Evolutionary conservation across 805 yeast genomes (phyloP).

Genomic region (Ogataea trehalophila): DNA sequence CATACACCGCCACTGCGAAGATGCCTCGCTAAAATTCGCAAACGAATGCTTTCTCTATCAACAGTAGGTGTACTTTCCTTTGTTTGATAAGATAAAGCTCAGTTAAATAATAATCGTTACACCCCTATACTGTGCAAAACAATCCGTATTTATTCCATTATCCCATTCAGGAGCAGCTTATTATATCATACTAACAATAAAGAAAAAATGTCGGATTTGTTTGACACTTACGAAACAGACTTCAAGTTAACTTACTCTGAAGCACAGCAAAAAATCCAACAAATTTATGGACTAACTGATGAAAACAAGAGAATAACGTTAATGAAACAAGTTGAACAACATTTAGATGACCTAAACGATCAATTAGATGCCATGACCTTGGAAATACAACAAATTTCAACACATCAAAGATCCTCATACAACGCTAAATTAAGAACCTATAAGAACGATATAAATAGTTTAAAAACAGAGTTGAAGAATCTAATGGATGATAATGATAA

Average conservation of each 20-base stretch:
- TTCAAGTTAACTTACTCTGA: constrained; percentile 66
- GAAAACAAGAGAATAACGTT: constrained; percentile 47
- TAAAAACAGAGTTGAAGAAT: constrained; percentile 51
- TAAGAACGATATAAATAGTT: constrained; percentile 50
- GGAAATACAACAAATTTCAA: constrained; percentile 82
- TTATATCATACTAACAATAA: not conserved
- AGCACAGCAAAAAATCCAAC: constrained; percentile 58
- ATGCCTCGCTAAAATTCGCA: too few relatives aligned
- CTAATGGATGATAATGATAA: constrained; percentile 70
- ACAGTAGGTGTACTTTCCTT: too few relatives aligned
- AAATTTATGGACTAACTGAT: constrained; percentile 42
- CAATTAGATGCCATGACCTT: constrained; percentile 81
- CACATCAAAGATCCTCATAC: constrained; percentile 60
- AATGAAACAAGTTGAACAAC: constrained; percentile 55
- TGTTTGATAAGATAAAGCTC: too few relatives aligned
- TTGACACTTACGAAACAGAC: constrained; percentile 64
- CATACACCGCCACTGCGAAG: too few relatives aligned
- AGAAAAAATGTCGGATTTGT: constrained; percentile 42
- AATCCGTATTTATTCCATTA: too few relatives aligned
- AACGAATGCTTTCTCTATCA: too few relatives aligned
- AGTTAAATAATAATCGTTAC: too few relatives aligned
- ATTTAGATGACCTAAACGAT: constrained; percentile 78
- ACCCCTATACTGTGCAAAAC: too few relatives aligned
- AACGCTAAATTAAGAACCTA: constrained; percentile 76
- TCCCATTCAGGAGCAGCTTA: not conserved